Evolutionary conservation across 2,329 filamentous ascomycete species (phyloP), one percentile per base, ranked within the genome.

Genomic region (Monosporascus sp.): DNA sequence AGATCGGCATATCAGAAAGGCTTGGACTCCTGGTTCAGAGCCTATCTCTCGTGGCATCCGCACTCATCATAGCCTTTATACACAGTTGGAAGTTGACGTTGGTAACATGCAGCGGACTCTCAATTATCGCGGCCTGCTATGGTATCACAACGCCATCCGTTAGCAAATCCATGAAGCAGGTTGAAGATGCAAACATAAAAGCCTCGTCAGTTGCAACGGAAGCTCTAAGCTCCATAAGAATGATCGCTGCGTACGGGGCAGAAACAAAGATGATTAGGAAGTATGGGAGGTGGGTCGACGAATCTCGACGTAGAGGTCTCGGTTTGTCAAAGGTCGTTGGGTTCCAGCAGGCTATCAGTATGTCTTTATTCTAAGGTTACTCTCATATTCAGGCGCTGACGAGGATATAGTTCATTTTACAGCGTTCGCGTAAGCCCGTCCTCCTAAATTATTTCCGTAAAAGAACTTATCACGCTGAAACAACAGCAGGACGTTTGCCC

Each of bases 1-100:
- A 87, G 66, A 72, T 82, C 22, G 83, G 83, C 6, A 83, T 85
- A 45, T 85, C 82, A 0, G 82, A 85, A 63, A 85, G 84, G 62
- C 70, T 87, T 0, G 81, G 79, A 3, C 72, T 74, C 6, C 77
- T 84, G 41, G 62, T 86, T 47, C 81, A 86, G 60, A 83, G 74
- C 56, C 64, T 70, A 3, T 69, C 82, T 0, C 76, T 79, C 37
- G 74, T 84, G 47, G 60, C 80, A 24, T 65, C 80, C 11, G 73
- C 81, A 14, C 71, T 82, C 51, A 67, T 80, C 54, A 75, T 83
- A n/a, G 78, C 81, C 17, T 82, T 83, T 60, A 74, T 70, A 3
- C 79, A 75, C 62, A 82, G 74, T 57, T 86, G 83, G 81, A 71
- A 76, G 20, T 69, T 86, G 44, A 81, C 81, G 0, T 71, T 87